Evolutionary conservation across 2,329 filamentous ascomycete genomes (phyloP), one percentile per base, ranked within the genome.

Genomic region (Colletotrichum falcatum): DNA sequence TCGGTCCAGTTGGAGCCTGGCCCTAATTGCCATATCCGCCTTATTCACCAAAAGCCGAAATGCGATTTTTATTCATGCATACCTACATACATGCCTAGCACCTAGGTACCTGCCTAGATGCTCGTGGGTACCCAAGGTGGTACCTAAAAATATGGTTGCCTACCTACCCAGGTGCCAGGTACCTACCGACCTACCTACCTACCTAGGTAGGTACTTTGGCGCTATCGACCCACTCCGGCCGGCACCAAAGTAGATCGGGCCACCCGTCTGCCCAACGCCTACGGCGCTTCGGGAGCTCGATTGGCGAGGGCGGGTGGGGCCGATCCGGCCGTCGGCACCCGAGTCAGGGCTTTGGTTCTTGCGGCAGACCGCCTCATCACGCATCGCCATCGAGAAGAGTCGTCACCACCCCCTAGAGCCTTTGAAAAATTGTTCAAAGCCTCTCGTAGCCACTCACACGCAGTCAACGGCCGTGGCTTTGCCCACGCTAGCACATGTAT

Each of bases 261-360:
- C 33, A 14, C 39, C 49, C 7, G 20, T 49, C 20, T 30, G 23
- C 30, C 48, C 64, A 37, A 53, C 37, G 46, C 35, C 46, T 61
- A 35, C 48, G 37, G 48, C 37, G 46, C 44, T 14, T 28, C 48
- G 35, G 46, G 46, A n/a, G 48, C 59, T 39, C 61, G 44, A 44
- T 59, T 68, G 61, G 65, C 53, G 8, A 26, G 35, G 23, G 44
- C 51, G 26, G 23, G 53, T 58, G 65, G 61, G 53, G 65, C 65
- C 65, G 65, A 35, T 37, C 42, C 61, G 53, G 44, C 23, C 23
- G 53, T 65, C 35, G 33, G 53, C 26, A 23, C 26, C 51, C 35
- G 53, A 58, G 61, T 59, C 53, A 63, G 51, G 6, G 26, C 48
- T 20, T 30, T 16, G 18, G 9, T n/a, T 30, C 48, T 51, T 28